phyloP scores from a whole-genome alignment of 768 basidiomycete genomes.

The Lepiota venenata region DNA sequence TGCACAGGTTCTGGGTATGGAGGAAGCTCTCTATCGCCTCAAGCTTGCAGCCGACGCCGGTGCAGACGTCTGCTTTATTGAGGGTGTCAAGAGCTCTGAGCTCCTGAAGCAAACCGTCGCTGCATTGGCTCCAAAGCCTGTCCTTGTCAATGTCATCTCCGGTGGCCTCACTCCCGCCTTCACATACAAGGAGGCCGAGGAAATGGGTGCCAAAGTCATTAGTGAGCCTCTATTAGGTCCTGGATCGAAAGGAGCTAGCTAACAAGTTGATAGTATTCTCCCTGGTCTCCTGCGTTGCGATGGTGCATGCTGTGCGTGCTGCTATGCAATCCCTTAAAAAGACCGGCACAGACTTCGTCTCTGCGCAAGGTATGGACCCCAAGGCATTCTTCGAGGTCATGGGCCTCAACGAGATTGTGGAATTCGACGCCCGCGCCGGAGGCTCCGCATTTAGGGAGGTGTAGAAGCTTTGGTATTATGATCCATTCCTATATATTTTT shows the following conservation, averaged over 20 bases:
- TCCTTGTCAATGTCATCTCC: slow-evolving; percentile 79
- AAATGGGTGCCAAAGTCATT: slow-evolving; percentile 73
- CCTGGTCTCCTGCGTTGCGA: slow-evolving; percentile 70
- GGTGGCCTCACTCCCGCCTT: slow-evolving; percentile 75
- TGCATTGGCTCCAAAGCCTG: slow-evolving; percentile 68
- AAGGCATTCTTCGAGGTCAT: slow-evolving; percentile 75
- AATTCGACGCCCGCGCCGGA: slow-evolving; percentile 54
- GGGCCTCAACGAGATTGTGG: slow-evolving; percentile 57
- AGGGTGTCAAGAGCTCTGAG: slow-evolving; percentile 68
- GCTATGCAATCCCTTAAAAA: slow-evolving; percentile 74
- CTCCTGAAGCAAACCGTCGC: slow-evolving; percentile 59
- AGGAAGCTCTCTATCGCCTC: slow-evolving; percentile 62
- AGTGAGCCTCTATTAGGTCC: slow-evolving; percentile 39
- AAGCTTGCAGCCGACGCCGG: slow-evolving; percentile 70
- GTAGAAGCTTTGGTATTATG: not conserved
- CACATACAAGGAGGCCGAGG: slow-evolving; percentile 64
- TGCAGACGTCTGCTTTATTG: slow-evolving; percentile 79
- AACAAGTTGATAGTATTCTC: slow-evolving; percentile 53
- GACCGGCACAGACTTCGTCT: slow-evolving; percentile 67
- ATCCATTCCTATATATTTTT: not conserved
- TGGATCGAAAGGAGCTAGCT: not conserved
- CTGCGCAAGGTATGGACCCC: slow-evolving; percentile 68
- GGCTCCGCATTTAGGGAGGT: slow-evolving; percentile 47
- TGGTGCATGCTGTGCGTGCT: slow-evolving; percentile 67
- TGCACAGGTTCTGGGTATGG: slow-evolving; percentile 75